Conservation (phyloP, 257 asterid genomes). For the Rhazya stricta region DNA sequence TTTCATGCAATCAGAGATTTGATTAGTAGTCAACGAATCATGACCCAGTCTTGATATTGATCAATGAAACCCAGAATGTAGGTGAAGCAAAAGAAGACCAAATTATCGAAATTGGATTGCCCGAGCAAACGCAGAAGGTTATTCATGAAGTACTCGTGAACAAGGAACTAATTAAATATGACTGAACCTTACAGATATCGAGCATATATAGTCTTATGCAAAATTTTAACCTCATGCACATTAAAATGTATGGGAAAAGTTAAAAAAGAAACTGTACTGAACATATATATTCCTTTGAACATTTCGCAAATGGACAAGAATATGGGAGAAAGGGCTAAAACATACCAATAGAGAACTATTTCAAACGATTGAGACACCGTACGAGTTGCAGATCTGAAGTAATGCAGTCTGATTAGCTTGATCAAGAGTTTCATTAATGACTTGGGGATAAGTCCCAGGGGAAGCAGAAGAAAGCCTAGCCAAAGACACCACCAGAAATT, state of each 20-base stretch:
- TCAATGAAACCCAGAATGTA: background rate
- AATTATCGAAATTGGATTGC: background rate
- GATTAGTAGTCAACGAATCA: background rate
- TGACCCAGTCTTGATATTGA: background rate
- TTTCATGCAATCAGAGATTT: background rate
- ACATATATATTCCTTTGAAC: background rate
- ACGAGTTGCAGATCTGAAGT: constrained; percentile 63
- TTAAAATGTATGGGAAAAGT: background rate
- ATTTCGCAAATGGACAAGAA: background rate
- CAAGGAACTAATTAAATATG: background rate
- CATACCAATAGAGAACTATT: constrained; percentile 1
- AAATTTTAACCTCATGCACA: background rate
- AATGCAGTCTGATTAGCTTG: constrained; percentile 75
- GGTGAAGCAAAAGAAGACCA: background rate
- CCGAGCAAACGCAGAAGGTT: background rate
- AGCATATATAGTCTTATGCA: background rate
- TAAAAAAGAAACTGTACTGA: background rate
- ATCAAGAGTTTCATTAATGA: constrained; percentile 61
- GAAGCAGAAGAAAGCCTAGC: constrained; percentile 56
- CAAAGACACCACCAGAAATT: constrained; percentile 63
- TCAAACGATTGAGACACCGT: constrained; percentile 56
- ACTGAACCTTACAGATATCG: background rate
- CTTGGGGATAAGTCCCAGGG: constrained; percentile 59
- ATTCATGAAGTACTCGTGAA: background rate
- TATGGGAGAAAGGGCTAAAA: background rate